Evolutionary conservation across 2,329 filamentous ascomycete species (phyloP), one percentile per base, ranked within the genome.

Genomic region (Fusarium musae): DNA sequence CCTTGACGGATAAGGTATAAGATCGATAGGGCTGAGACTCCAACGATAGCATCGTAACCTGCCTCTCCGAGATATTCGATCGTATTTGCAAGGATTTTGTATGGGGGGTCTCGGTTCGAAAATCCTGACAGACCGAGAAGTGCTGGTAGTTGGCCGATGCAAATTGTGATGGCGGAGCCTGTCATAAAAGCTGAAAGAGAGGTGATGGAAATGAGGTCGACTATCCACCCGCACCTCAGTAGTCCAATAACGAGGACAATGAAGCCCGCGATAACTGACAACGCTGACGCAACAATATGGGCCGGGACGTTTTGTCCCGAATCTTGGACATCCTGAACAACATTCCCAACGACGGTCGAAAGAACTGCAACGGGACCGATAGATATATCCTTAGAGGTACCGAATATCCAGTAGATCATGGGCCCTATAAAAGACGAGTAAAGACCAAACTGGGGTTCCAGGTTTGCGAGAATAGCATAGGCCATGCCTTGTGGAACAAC

Each of bases 401-500:
- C 96, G 79, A 98, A 98, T 80, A 98, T 93, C 96, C 96, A 98
- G 83, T 99, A 99, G 69, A 97, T 87, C 71, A 97, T 82, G 21
- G 97, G 95, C 57, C 96, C 96, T 88, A 98, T 96, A 80, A 99
- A 98, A 1, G 96, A 98, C 1, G 96, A 96, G 68, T 84, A 85
- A 2, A 98, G 88, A 59, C 96, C 96, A 78, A 92, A 98, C 79
- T 98, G 88, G 10, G 92, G 89, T 2, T 90, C 87, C n/a, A 98
- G 87, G 69, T 92, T 88, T 49, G 96, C 96, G 32, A 98, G 87
- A 69, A 91, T 87, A 36, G 96, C 95, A 83, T 98, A 98, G 2
- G 96, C 95, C 96, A 98, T 98, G 70, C 94, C 93, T 80, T 98
- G 96, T 10, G 96, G 96, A n/a, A 98, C 93, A 32, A 98, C 95